These are phyloP conservation scores for Monosporascus sp. DNA, from an alignment of 2,329 filamentous ascomycete genomes.

Conservation along the genomic window DNA sequence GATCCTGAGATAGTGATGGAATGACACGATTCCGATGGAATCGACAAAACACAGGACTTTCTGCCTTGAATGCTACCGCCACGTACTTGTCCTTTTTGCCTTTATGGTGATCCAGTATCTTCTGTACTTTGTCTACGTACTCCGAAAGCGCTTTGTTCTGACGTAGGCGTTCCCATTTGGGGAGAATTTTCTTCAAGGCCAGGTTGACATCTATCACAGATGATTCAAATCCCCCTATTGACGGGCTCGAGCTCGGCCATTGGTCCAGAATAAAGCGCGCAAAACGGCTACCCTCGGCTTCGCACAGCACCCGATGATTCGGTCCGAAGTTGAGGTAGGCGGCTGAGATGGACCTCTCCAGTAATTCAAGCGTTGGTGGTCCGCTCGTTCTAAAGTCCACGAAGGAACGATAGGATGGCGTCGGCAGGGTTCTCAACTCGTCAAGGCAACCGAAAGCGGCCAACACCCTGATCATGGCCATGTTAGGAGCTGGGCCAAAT, in stretches of 20 bases:
- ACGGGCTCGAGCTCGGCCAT: constrained; percentile 9
- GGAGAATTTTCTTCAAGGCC: constrained; percentile 3
- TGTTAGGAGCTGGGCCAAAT: constrained; percentile 18
- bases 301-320: constrained; percentile 4
- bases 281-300: constrained; percentile 4
- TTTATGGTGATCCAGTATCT: constrained; percentile 2
- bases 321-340: constrained; percentile 2
- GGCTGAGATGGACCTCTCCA: constrained; percentile 10
- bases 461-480: constrained; percentile 17
- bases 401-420: constrained; percentile 12
- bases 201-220: constrained; percentile 3
- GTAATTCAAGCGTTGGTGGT: constrained; percentile 5
- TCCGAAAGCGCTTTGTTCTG: constrained; percentile 8
- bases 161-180: constrained; percentile 14
- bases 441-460: constrained; percentile 8
- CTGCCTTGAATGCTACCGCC: not conserved
- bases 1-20: constrained; percentile 4
- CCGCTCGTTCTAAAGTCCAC: constrained; percentile 12
- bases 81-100: not conserved
- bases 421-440: constrained; percentile 7
- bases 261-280: constrained; percentile 6
- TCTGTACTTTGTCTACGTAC: constrained; percentile 9
- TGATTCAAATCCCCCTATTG: not conserved
- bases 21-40: not conserved
- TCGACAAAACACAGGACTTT: constrained; percentile 1